Evolutionary conservation across 1,284 basidiomycete species (phyloP), one percentile per base, ranked within the genome.

Genomic region (Apiotrichum sp.): DNA sequence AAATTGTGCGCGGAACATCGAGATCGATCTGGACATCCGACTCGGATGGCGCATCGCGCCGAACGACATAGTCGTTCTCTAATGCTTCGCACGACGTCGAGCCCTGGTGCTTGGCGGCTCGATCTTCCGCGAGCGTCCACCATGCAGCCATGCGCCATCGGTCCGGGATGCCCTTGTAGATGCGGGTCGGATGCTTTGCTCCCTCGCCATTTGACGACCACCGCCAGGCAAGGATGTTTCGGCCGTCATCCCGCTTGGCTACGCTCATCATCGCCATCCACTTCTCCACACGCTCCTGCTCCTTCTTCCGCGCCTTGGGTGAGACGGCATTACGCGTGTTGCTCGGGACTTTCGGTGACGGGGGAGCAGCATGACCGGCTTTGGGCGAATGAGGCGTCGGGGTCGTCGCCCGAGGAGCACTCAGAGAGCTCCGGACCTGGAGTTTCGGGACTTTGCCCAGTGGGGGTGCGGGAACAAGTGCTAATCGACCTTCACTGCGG

Each of bases 21-120:
- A 99, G 80, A 77, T 99, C 96, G 67, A 98, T 98, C 78, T 98
- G 96, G 31, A 98, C 86, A 70, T 98, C 96, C 73, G 91, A 93
- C 6, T 80, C 81, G 47, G 89, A 93, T 10, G 92, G 87, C 60
- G 82, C 83, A 47, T 91, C 88, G 58, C 92, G 73, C 8, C 80
- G 80, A 22, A 72, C 72, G 32, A 75, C 73, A 72, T 92, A 93
- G 53, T 86, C 81, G 22, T 56, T 42, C 32, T 60, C 55, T 4
- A 77, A 62, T 13, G 73, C 52, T 31, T 71, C 68, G 33, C 45
- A 47, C 14, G 38, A 51, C 38, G 34, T 43, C 40, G 41, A 16
- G 2, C 47, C n/a, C 8, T 6, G 13, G 6, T 50, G 50, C 31
- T 47, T 50, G 0, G 41, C 43, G 4, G 62, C 77, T 40, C 73